Evolutionary conservation across 202 grass and related monocot species (phyloP).

Genomic region (Tripidium arundinaceum): DNA sequence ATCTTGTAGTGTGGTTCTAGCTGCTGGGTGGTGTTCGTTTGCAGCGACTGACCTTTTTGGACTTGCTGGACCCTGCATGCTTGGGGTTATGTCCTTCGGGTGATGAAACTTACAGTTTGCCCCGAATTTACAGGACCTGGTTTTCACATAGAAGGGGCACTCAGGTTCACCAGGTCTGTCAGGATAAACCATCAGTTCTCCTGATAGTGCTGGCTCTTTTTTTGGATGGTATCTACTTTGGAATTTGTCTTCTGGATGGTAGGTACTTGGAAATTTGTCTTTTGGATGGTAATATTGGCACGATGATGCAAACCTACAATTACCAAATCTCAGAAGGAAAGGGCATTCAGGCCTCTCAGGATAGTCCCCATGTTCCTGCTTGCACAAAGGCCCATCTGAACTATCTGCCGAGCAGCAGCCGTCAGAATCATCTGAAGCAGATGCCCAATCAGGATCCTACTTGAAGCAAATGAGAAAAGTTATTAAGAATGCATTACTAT

Average conservation of each 20-base stretch:
- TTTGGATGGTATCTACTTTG: not conserved
- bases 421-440: conserved; percentile 40
- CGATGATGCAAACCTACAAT: conserved; percentile 36
- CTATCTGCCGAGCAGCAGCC: conserved; percentile 40
- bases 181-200: conserved; percentile 25
- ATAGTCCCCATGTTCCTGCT: conserved; percentile 30
- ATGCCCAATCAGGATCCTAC: conserved; percentile 36
- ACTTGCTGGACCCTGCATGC: not conserved
- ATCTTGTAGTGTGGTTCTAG: conserved; percentile 2
- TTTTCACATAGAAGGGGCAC: conserved; percentile 60
- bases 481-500: not conserved
- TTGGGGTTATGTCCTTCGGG: conserved; percentile 33
- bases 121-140: conserved; percentile 49
- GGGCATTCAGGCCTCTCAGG: conserved; percentile 50
- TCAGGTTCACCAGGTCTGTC: conserved; percentile 53
- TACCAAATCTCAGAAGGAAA: conserved; percentile 39
- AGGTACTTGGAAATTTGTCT: not conserved
- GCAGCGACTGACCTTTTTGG: conserved; percentile 4
- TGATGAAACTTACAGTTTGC: conserved; percentile 59
- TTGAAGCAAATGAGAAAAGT: conserved; percentile 14
- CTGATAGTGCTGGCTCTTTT: not conserved
- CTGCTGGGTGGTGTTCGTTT: conserved; percentile 10
- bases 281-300: conserved; percentile 40
- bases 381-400: conserved; percentile 43
- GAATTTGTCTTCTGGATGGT: not conserved